A percentile compares a stretch with the other conserved stretches of the same genome.
Evolutionary conservation across 768 basidiomycete genomes (phyloP).

Genomic region (Kondoa subrosea): DNA sequence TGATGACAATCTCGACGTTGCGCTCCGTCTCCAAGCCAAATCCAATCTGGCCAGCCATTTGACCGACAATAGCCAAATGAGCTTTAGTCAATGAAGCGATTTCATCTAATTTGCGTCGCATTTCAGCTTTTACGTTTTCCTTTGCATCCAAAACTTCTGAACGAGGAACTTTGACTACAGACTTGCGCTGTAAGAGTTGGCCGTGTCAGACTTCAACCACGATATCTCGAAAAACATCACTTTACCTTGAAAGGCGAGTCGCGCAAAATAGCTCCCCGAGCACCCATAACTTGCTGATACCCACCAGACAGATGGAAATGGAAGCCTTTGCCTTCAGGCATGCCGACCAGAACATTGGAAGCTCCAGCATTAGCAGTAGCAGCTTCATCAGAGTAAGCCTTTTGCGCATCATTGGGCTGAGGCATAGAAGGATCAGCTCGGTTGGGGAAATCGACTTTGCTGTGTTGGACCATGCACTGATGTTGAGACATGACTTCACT

Average conservation of each 20-base stretch:
- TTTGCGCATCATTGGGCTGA: constrained; percentile 4
- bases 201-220: constrained; percentile 34
- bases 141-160: constrained; percentile 76
- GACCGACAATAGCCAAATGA: constrained; percentile 80
- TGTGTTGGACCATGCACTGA: constrained; percentile 13
- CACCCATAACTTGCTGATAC: constrained; percentile 81
- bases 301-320: constrained; percentile 80
- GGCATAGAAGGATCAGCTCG: neutral
- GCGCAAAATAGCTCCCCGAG: constrained; percentile 72
- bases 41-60: constrained; percentile 49
- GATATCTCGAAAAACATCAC: neutral
- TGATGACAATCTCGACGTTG: constrained; percentile 80
- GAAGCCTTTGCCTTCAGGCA: constrained; percentile 33
- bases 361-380: neutral
- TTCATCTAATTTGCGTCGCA: constrained; percentile 48
- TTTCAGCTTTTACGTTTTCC: constrained; percentile 27
- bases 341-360: neutral
- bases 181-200: constrained; percentile 39
- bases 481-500: constrained; percentile 14
- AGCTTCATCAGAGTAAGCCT: constrained; percentile 3
- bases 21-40: constrained; percentile 85
- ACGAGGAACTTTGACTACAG: constrained; percentile 73
- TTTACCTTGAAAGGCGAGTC: constrained; percentile 58
- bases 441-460: neutral
- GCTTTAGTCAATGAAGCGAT: constrained; percentile 83